phyloP scores from a whole-genome alignment of 1,139 yeast genomes.

The Lodderomyces margitis region DNA sequence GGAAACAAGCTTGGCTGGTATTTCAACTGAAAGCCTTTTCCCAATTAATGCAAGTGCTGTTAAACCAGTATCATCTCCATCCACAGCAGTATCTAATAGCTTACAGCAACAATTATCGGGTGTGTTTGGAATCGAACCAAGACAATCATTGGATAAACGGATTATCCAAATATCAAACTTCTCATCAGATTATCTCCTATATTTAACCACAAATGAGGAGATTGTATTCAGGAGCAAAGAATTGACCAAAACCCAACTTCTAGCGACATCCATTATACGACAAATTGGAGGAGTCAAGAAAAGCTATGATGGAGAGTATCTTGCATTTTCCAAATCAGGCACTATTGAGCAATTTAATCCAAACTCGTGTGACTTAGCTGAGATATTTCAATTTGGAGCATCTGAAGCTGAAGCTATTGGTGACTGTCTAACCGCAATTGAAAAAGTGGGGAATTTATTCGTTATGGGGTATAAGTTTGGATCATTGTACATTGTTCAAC shows the following conservation, averaged over 20 bases:
- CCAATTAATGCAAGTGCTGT: conserved; percentile 5
- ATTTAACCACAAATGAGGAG: conserved; percentile 32
- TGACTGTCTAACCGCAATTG: conserved; percentile 30
- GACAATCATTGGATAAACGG: conserved; percentile 1
- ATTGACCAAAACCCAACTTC: conserved; percentile 5
- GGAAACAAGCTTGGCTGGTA: conserved; percentile 12
- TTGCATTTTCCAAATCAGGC: conserved; percentile 45
- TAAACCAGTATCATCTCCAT: neutral
- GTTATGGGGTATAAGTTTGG: conserved; percentile 52
- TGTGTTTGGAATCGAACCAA: conserved; percentile 8
- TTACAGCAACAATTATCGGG: conserved; percentile 6
- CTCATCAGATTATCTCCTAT: conserved; percentile 22
- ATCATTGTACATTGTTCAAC: conserved; percentile 24
- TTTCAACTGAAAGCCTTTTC: conserved; percentile 16
- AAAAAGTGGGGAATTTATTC: conserved; percentile 20
- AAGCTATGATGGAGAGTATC: conserved; percentile 24
- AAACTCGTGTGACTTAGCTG: conserved; percentile 14
- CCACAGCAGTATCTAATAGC: conserved; percentile 8
- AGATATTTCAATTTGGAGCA: conserved; percentile 20
- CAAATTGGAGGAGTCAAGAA: conserved; percentile 37
- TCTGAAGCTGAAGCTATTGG: conserved; percentile 27
- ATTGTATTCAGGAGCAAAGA: conserved; percentile 23
- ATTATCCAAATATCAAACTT: conserved; percentile 17
- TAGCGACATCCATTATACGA: conserved; percentile 36
- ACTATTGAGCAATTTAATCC: conserved; percentile 23